Evolutionary conservation across 2,329 filamentous ascomycete genomes (phyloP).

Genomic region (Alternaria solani): DNA sequence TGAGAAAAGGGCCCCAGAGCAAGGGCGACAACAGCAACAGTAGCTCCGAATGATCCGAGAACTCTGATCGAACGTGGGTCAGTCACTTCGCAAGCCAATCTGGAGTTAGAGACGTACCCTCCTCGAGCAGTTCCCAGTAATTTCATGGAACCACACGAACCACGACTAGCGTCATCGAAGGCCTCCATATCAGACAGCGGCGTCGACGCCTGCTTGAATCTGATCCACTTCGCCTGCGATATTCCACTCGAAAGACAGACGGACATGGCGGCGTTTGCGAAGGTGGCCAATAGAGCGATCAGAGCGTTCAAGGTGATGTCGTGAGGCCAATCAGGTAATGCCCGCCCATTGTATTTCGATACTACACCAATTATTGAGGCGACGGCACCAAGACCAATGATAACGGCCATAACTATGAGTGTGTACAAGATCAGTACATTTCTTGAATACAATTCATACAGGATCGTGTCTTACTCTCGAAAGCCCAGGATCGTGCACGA

Average conservation of each 20-base stretch:
- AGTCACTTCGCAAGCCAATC: neutral
- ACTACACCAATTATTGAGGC: slow-evolving; percentile 20
- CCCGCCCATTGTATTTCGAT: slow-evolving; percentile 20
- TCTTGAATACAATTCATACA: neutral
- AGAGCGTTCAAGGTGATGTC: slow-evolving; percentile 25
- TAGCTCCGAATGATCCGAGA: slow-evolving; percentile 22
- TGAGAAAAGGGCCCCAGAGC: slow-evolving; percentile 23
- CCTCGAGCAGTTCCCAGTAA: slow-evolving; percentile 14
- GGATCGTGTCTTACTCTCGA: slow-evolving; percentile 7
- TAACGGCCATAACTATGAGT: slow-evolving; percentile 11
- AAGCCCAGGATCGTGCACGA: slow-evolving; percentile 14
- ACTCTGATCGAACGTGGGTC: slow-evolving; percentile 8
- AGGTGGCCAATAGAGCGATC: slow-evolving; percentile 21
- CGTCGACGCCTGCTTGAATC: slow-evolving; percentile 13
- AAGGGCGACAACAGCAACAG: slow-evolving; percentile 18
- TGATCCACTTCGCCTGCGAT: slow-evolving; percentile 24
- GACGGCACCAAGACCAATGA: slow-evolving; percentile 16
- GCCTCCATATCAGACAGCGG: slow-evolving; percentile 21
- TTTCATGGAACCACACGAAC: slow-evolving; percentile 20
- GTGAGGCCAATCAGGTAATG: slow-evolving; percentile 23
- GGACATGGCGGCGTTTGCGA: slow-evolving; percentile 23
- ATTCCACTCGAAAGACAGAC: slow-evolving; percentile 23
- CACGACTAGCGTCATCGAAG: slow-evolving; percentile 24
- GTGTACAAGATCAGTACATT: neutral
- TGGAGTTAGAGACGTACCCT: slow-evolving; percentile 12